Conservation (phyloP, 1,284 basidiomycete genomes). For the Fistulinella staudtii region DNA sequence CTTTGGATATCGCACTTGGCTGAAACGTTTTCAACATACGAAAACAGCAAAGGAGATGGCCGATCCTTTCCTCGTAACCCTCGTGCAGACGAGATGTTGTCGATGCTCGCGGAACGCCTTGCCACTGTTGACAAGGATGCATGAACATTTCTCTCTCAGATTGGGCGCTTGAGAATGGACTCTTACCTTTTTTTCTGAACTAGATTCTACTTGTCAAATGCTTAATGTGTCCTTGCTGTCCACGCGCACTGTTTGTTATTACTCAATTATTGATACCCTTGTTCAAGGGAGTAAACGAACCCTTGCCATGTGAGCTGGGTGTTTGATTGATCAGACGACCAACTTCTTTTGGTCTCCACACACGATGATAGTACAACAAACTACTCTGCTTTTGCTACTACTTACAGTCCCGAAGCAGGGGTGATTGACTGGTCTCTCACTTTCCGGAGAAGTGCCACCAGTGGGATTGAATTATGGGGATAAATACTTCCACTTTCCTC, state of each 20-base stretch:
- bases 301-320: no score
- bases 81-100: slow-evolving; percentile 58
- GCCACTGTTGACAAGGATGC: slow-evolving; percentile 49
- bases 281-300: background rate
- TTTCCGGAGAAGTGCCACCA: no score
- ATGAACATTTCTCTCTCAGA: slow-evolving; percentile 14
- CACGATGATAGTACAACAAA: no score
- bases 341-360: no score
- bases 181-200: background rate
- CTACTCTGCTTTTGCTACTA: no score
- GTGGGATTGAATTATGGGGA: no score
- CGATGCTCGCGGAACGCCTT: slow-evolving; percentile 55
- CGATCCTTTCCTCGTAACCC: slow-evolving; percentile 62
- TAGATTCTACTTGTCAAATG: slow-evolving; percentile 5
- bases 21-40: background rate
- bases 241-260: slow-evolving; percentile 6
- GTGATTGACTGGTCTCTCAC: no score
- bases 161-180: slow-evolving; percentile 1
- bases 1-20: slow-evolving; percentile 1
- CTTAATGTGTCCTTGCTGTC: slow-evolving; percentile 11
- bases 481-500: no score
- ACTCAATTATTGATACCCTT: slow-evolving; percentile 3
- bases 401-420: no score
- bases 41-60: slow-evolving; percentile 60
- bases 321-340: no score